phyloP scores from a whole-genome alignment of 176 grass and related monocot genomes.

The Rhynchospora tenuis region DNA sequence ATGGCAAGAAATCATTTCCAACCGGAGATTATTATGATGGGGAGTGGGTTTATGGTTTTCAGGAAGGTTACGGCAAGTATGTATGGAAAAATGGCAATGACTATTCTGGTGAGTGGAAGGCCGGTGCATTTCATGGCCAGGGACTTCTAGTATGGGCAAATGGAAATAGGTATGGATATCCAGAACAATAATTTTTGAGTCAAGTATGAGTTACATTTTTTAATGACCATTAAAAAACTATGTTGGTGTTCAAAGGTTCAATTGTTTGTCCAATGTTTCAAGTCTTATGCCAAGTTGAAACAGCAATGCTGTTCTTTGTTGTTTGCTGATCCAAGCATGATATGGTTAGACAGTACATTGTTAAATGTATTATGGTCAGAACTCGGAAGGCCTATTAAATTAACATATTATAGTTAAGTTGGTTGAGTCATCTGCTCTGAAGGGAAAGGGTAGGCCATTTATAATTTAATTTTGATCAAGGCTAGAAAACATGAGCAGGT shows the following conservation, averaged over 20 bases:
- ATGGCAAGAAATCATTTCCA: conserved; percentile 58
- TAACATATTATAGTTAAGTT: neutral
- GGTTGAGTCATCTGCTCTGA: neutral
- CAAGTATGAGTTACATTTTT: neutral
- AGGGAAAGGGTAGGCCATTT: neutral
- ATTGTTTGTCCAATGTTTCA: neutral
- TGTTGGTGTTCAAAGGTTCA: neutral
- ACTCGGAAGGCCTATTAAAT: neutral
- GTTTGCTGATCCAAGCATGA: neutral
- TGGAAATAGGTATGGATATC: conserved; percentile 35
- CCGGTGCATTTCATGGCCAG: conserved; percentile 59
- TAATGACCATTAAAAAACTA: neutral
- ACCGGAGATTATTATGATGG: conserved; percentile 73
- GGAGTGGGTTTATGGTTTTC: conserved; percentile 58
- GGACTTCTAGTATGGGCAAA: conserved; percentile 57
- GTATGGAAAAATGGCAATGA: conserved; percentile 71
- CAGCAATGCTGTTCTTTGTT: neutral
- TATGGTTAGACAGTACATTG: neutral
- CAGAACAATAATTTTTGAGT: neutral
- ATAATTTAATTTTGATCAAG: neutral
- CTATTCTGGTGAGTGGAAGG: conserved; percentile 64
- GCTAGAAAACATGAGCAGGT: neutral
- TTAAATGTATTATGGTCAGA: neutral
- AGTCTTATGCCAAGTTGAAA: neutral
- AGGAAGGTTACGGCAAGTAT: conserved; percentile 61